Percentiles rank a stretch among this genome's conserved stretches.
Conservation (phyloP, 1,284 basidiomycete genomes). For the Volvariella surrecta region DNA sequence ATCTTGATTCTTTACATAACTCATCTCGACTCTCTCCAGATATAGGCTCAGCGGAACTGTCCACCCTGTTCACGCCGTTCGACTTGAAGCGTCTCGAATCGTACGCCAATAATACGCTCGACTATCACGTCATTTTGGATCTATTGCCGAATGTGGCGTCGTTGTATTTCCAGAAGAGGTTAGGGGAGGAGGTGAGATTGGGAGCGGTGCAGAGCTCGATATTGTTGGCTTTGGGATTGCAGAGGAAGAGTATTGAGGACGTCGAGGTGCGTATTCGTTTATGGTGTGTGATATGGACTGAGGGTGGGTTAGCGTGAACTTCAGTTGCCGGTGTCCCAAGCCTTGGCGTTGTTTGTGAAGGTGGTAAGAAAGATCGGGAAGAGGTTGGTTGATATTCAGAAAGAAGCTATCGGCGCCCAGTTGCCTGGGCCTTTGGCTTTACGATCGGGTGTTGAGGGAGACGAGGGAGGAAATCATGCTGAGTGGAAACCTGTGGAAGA, state of each 20-base stretch:
- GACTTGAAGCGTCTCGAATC: slow-evolving; percentile 95
- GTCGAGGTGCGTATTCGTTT: slow-evolving; percentile 54
- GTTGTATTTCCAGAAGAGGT: slow-evolving; percentile 79
- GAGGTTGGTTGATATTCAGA: slow-evolving; percentile 75
- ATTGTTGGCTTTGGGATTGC: slow-evolving; percentile 83
- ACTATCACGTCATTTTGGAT: slow-evolving; percentile 95
- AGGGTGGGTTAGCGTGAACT: slow-evolving; percentile 53
- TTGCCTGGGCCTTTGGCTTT: slow-evolving; percentile 19
- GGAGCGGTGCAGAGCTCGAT: slow-evolving; percentile 87
- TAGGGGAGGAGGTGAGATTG: slow-evolving; percentile 51
- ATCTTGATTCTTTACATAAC: neutral
- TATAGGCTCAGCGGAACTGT: slow-evolving; percentile 61
- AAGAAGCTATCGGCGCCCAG: slow-evolving; percentile 55
- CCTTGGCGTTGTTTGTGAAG: slow-evolving; percentile 89
- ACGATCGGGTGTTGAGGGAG: slow-evolving; percentile 13
- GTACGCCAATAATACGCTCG: slow-evolving; percentile 93
- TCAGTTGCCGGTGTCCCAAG: slow-evolving; percentile 78
- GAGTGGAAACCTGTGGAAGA: slow-evolving; percentile 37
- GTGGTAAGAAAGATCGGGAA: slow-evolving; percentile 82
- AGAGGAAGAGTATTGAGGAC: slow-evolving; percentile 88
- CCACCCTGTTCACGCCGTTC: slow-evolving; percentile 77
- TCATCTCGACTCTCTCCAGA: slow-evolving; percentile 23
- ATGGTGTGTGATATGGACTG: neutral
- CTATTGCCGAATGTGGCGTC: slow-evolving; percentile 75
- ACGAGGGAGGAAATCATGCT: slow-evolving; percentile 10